phyloP scores from a whole-genome alignment of 306 rosid genomes.

The Prunus armeniaca region DNA sequence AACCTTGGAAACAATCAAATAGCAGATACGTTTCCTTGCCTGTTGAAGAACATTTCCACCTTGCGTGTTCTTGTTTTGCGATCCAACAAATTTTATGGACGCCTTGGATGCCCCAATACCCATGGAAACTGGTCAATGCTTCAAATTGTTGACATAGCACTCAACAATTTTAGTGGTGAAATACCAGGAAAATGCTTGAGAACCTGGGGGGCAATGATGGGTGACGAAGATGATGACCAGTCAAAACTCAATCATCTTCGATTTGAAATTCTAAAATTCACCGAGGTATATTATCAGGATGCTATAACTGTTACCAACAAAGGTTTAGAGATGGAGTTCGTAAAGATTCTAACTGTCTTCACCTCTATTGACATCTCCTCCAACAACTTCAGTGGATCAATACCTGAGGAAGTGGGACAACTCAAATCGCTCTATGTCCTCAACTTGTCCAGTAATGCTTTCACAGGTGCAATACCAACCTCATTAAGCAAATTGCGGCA shows the following conservation, averaged over 20 bases:
- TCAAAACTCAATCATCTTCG: constrained; percentile 19
- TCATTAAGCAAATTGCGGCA: constrained; percentile 14
- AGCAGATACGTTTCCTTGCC: background rate
- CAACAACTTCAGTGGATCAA: constrained; percentile 28
- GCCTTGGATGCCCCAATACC: background rate
- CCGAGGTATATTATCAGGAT: constrained; percentile 22
- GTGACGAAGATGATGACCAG: background rate
- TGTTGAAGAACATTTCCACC: constrained; percentile 17
- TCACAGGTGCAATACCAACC: constrained; percentile 27
- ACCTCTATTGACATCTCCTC: constrained; percentile 29
- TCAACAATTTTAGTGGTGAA: constrained; percentile 27
- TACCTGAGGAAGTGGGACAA: constrained; percentile 20
- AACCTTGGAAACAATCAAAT: constrained; percentile 37
- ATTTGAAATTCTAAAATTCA: background rate
- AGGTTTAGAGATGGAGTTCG: constrained; percentile 26
- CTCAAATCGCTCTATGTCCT: constrained; percentile 25
- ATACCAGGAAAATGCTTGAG: background rate
- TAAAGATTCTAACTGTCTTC: constrained; percentile 30
- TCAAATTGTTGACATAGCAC: constrained; percentile 38
- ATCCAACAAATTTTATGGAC: constrained; percentile 23
- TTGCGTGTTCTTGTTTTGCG: constrained; percentile 39
- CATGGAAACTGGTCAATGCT: constrained; percentile 22
- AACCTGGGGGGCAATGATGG: constrained; percentile 27
- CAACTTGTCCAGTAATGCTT: constrained; percentile 34
- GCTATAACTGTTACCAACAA: constrained; percentile 23